Evolutionary conservation across 371 early-diverging fungal genomes (phyloP).

Genomic region (Mortierella sp.): DNA sequence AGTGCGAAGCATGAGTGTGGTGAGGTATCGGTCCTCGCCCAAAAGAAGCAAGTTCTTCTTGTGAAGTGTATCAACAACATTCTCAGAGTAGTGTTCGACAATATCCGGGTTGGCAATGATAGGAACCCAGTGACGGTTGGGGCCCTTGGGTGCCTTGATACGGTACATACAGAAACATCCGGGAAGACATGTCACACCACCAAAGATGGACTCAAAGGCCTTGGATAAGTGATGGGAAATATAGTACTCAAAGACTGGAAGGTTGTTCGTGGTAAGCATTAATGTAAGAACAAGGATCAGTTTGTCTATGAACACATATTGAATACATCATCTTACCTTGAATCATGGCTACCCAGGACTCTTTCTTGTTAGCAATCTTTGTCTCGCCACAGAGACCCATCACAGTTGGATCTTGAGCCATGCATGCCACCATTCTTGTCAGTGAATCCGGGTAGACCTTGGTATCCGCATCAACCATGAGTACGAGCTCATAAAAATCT

Average conservation of each 20-base stretch:
- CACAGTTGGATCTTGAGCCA: conserved; percentile 81
- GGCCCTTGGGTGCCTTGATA: conserved; percentile 72
- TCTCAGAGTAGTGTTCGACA: conserved; percentile 93
- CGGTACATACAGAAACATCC: conserved; percentile 98
- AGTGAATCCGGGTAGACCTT: conserved; percentile 83
- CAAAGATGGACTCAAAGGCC: conserved; percentile 95
- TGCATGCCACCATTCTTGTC: conserved; percentile 77
- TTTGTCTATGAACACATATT: not conserved
- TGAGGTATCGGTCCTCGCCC: conserved; percentile 99
- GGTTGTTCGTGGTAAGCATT: too few relatives aligned
- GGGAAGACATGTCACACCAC: conserved; percentile 95
- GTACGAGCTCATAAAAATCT: conserved; percentile 85
- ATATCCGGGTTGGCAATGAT: conserved; percentile 92
- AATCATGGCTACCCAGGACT: conserved; percentile 91
- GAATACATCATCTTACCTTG: conserved; percentile 69
- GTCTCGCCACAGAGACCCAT: conserved; percentile 92
- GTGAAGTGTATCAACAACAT: conserved; percentile 96
- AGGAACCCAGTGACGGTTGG: conserved; percentile 84
- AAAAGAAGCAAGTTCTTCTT: conserved; percentile 98
- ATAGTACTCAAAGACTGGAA: conserved; percentile 92
- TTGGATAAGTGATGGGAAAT: conserved; percentile 95
- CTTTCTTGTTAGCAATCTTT: conserved; percentile 80
- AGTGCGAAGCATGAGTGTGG: conserved; percentile 97
- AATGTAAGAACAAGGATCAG: too few relatives aligned
- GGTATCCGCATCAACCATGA: conserved; percentile 99